These are phyloP conservation scores for Lipomyces sp. DNA, from an alignment of 805 yeast genomes.

Conservation along the genomic window DNA sequence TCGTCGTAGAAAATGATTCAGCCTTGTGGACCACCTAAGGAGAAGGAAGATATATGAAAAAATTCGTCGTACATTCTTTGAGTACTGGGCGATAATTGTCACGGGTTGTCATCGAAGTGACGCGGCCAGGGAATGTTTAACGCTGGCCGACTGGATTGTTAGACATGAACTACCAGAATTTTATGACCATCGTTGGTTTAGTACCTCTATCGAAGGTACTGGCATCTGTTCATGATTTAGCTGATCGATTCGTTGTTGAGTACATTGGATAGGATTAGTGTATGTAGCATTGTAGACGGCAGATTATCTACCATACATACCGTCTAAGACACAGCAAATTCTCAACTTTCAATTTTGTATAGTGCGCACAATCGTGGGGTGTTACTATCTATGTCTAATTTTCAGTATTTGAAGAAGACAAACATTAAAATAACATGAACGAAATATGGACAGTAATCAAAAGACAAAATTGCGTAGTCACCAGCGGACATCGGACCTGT, in stretches of 20 bases:
- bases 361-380: too few species aligned
- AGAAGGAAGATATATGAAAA: slow-evolving; percentile 6
- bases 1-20: slow-evolving; percentile 40
- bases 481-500: neutral
- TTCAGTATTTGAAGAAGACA: too few species aligned
- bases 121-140: neutral
- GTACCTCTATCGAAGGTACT: neutral
- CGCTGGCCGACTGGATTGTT: neutral
- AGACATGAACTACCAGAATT: too few species aligned
- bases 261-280: neutral
- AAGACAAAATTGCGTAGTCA: neutral
- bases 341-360: too few species aligned
- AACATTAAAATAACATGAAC: too few species aligned
- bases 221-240: neutral
- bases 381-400: too few species aligned
- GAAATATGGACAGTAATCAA: too few species aligned
- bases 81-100: neutral
- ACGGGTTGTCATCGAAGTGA: neutral
- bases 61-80: neutral
- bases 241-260: neutral
- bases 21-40: slow-evolving; percentile 41
- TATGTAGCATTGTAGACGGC: neutral
- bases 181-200: neutral
- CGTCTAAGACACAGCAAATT: too few species aligned
- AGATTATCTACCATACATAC: too few species aligned